phyloP scores from a whole-genome alignment of 2,329 filamentous ascomycete genomes.

The Diplodia mutila region DNA sequence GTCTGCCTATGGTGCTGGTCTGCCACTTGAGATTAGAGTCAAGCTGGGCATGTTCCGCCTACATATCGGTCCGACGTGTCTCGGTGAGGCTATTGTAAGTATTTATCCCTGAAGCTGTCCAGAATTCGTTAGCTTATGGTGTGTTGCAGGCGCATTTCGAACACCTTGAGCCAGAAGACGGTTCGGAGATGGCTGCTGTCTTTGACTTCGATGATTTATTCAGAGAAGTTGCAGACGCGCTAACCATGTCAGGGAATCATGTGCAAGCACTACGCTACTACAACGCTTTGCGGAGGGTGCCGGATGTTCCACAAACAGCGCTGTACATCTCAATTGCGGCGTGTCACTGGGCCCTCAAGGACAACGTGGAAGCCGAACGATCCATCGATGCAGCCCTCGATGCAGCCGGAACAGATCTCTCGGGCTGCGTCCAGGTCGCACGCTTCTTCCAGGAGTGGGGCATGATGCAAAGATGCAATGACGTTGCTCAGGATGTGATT shows the following conservation, averaged over 20 bases:
- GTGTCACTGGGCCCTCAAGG: slow-evolving; percentile 69
- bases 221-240: slow-evolving; percentile 67
- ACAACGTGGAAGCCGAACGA: slow-evolving; percentile 72
- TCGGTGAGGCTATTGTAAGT: slow-evolving; percentile 74
- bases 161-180: slow-evolving; percentile 69
- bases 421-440: slow-evolving; percentile 77
- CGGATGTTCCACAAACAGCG: slow-evolving; percentile 51
- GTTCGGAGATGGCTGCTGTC: slow-evolving; percentile 54
- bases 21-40: slow-evolving; percentile 81
- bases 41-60: slow-evolving; percentile 86
- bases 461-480: slow-evolving; percentile 58
- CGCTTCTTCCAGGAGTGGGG: slow-evolving; percentile 76
- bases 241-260: slow-evolving; percentile 56
- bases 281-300: slow-evolving; percentile 53
- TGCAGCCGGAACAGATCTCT: slow-evolving; percentile 70
- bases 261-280: slow-evolving; percentile 64
- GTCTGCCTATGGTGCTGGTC: slow-evolving; percentile 68
- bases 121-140: not conserved
- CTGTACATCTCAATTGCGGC: slow-evolving; percentile 39
- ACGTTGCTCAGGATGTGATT: slow-evolving; percentile 66
- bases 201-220: slow-evolving; percentile 78
- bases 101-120: not conserved
- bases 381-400: slow-evolving; percentile 76
- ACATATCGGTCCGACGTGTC: slow-evolving; percentile 63
- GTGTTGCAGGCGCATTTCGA: slow-evolving; percentile 49